A percentile compares a stretch with the other conserved stretches of the same genome.
Evolutionary conservation across 371 early-diverging fungal genomes (phyloP).

Genomic region (Mucor racemosus): DNA sequence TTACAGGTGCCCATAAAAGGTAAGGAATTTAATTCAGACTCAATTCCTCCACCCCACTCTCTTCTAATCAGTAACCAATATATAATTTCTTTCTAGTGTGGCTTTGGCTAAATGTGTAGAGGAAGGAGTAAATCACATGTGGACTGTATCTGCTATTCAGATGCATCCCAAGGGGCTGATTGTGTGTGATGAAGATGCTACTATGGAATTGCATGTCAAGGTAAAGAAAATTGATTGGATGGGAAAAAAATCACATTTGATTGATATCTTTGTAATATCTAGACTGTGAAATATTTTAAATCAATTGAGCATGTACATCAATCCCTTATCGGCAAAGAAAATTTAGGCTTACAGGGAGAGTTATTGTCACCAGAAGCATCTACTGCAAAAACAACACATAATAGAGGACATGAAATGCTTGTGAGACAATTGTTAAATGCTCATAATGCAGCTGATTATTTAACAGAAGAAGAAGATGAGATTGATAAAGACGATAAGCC

Average conservation of each 20-base stretch:
- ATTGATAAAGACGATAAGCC: slow-evolving; percentile 23
- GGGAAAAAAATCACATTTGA: slow-evolving; percentile 61
- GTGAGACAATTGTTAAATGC: slow-evolving; percentile 13
- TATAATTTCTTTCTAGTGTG: slow-evolving; percentile 63
- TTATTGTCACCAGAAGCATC: slow-evolving; percentile 17
- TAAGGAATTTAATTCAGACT: slow-evolving; percentile 76
- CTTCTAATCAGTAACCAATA: no score
- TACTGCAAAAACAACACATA: slow-evolving; percentile 14
- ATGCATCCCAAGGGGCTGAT: slow-evolving; percentile 83
- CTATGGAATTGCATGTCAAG: slow-evolving; percentile 80
- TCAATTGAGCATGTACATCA: slow-evolving; percentile 86
- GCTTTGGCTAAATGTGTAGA: slow-evolving; percentile 84
- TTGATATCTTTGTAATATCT: slow-evolving; percentile 60
- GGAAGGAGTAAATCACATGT: slow-evolving; percentile 85
- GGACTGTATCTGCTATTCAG: slow-evolving; percentile 87
- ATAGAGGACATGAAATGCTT: slow-evolving; percentile 15
- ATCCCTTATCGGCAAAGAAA: slow-evolving; percentile 70
- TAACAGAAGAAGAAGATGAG: slow-evolving; percentile 18
- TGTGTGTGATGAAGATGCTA: slow-evolving; percentile 88
- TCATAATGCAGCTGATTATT: slow-evolving; percentile 1
- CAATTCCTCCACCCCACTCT: slow-evolving; percentile 63
- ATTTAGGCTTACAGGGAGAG: slow-evolving; percentile 50
- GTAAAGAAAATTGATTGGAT: slow-evolving; percentile 6
- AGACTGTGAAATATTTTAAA: slow-evolving; percentile 69
- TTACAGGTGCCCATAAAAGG: slow-evolving; percentile 78